Conservation (phyloP, 139 green algal species). For the Yamagishiella unicocca region DNA sequence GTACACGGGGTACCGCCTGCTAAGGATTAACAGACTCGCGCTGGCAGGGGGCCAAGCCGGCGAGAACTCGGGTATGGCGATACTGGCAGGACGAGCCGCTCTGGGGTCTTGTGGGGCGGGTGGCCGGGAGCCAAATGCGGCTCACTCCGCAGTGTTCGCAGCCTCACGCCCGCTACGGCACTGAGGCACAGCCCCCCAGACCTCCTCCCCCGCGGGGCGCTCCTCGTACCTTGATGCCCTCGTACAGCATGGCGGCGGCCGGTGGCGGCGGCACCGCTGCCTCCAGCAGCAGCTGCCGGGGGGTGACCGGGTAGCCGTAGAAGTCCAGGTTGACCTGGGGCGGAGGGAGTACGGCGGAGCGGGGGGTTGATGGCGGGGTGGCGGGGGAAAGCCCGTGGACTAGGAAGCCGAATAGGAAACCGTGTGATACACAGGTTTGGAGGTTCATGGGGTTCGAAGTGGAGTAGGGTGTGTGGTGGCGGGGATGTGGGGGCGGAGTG, state of each 20-base stretch:
- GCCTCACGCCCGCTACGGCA: too few species aligned
- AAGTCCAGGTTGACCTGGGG: conserved; percentile 66
- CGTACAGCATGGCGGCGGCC: conserved; percentile 73
- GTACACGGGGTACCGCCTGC: background rate
- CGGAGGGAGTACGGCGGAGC: too few species aligned
- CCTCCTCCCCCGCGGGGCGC: background rate
- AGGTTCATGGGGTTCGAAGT: too few species aligned
- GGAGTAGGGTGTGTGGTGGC: too few species aligned
- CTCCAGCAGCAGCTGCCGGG: conserved; percentile 72
- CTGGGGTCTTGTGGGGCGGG: too few species aligned
- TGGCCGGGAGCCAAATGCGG: background rate
- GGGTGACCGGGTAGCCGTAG: conserved; percentile 69
- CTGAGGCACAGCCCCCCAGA: background rate
- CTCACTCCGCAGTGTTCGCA: background rate
- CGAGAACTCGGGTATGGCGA: background rate
- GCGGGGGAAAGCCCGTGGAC: too few species aligned
- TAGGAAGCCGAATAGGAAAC: too few species aligned
- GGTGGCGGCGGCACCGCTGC: conserved; percentile 60
- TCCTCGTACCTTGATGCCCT: conserved; percentile 44
- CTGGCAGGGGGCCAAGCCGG: background rate
- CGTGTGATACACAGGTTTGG: too few species aligned
- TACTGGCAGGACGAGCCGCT: too few species aligned
- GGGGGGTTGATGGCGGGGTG: too few species aligned
- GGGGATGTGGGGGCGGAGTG: too few species aligned
- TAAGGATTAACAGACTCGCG: background rate